Conservation (phyloP, 805 yeast species). For the Candida michaelii region DNA sequence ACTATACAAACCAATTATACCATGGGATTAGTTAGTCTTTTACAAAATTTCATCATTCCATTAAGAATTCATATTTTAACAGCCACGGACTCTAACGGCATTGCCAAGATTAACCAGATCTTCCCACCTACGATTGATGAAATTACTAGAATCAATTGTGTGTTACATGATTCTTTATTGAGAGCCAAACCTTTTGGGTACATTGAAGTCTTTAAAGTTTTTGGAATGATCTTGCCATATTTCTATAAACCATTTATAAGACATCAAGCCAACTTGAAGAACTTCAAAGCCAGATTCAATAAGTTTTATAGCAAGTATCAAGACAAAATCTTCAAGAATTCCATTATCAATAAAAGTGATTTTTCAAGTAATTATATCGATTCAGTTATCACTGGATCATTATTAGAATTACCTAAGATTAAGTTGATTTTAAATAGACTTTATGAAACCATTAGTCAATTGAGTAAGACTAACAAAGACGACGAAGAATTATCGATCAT, state of each 20-base stretch:
- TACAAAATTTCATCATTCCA: conserved; percentile 79
- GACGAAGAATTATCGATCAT: conserved; percentile 25
- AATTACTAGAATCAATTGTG: conserved; percentile 84
- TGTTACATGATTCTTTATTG: conserved; percentile 72
- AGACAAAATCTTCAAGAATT: conserved; percentile 28
- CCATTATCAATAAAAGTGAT: conserved; percentile 27
- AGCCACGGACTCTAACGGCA: conserved; percentile 53
- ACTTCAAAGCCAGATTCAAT: conserved; percentile 55
- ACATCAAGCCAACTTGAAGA: conserved; percentile 87
- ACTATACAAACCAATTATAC: conserved; percentile 75
- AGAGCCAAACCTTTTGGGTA: conserved; percentile 69
- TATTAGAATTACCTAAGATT: conserved; percentile 65
- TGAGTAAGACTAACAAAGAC: not conserved
- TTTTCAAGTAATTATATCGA: conserved; percentile 34
- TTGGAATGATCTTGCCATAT: conserved; percentile 82
- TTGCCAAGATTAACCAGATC: conserved; percentile 66
- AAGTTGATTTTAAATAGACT: conserved; percentile 69
- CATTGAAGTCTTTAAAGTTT: conserved; percentile 72
- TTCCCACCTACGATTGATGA: conserved; percentile 97
- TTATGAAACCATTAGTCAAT: conserved; percentile 38
- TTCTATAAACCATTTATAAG: conserved; percentile 91
- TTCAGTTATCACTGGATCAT: conserved; percentile 59
- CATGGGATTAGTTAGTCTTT: conserved; percentile 64
- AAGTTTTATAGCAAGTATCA: conserved; percentile 33
- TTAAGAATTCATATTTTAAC: conserved; percentile 67